Evolutionary conservation across 2,329 filamentous ascomycete genomes (phyloP).

Genomic region (Dothideomycetes sp.): DNA sequence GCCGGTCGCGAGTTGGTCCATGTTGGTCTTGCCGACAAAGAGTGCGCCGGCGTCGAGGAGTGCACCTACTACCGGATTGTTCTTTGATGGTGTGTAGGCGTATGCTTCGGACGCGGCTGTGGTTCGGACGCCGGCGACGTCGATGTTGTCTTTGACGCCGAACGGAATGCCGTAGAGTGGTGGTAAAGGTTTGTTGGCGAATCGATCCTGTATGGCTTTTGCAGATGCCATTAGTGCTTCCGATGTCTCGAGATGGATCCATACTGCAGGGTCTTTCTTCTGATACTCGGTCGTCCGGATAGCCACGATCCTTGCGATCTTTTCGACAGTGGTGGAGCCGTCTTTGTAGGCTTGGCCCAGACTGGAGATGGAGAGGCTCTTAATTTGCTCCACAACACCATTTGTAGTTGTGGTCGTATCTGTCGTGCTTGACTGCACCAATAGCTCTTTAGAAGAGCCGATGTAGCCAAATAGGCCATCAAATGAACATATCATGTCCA

Average conservation of each 20-base stretch:
- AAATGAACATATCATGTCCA: conserved; percentile 41
- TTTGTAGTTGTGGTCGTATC: conserved; percentile 28
- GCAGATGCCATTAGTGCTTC: conserved; percentile 31
- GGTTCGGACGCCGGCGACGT: conserved; percentile 41
- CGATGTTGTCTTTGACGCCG: conserved; percentile 46
- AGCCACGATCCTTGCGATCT: conserved; percentile 33
- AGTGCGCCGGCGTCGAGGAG: conserved; percentile 42
- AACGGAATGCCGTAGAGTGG: conserved; percentile 48
- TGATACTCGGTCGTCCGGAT: conserved; percentile 39
- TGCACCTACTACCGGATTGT: conserved; percentile 40
- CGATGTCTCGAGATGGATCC: conserved; percentile 35
- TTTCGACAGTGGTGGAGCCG: conserved; percentile 31
- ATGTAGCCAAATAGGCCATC: conserved; percentile 43
- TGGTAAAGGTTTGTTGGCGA: conserved; percentile 29
- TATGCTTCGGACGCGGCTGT: conserved; percentile 42
- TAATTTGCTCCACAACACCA: too few species aligned
- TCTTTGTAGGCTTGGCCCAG: conserved; percentile 33
- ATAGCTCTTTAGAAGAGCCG: conserved; percentile 30
- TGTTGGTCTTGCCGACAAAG: conserved; percentile 49
- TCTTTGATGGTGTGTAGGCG: conserved; percentile 34
- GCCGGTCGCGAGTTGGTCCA: conserved; percentile 53
- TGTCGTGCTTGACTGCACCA: conserved; percentile 21
- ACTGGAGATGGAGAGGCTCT: conserved; percentile 31
- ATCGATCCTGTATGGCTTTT: conserved; percentile 28
- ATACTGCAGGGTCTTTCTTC: conserved; percentile 37